Conservation (phyloP, 768 basidiomycete genomes). For the Russula sp. region DNA sequence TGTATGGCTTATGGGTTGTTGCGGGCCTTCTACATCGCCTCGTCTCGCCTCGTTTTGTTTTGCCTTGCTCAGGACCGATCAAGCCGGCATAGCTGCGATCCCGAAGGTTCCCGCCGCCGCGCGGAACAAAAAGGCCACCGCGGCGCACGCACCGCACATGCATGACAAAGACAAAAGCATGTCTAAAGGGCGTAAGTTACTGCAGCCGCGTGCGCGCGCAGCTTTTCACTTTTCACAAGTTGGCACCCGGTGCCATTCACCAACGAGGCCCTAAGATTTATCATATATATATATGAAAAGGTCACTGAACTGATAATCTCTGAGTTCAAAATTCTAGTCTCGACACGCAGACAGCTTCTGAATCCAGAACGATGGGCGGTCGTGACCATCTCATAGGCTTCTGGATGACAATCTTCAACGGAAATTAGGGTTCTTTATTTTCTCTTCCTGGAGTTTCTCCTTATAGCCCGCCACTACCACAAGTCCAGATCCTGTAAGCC, state of each 20-base stretch:
- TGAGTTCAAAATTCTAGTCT: slow-evolving; percentile 5
- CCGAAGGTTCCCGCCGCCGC: neutral
- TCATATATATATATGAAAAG: slow-evolving; percentile 1
- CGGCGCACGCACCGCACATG: neutral
- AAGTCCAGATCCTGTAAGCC: slow-evolving; percentile 2
- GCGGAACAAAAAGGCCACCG: slow-evolving; percentile 1
- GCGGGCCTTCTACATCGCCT: too few species aligned
- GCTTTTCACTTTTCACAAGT: neutral
- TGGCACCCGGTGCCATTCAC: slow-evolving; percentile 7
- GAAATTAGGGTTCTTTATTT: slow-evolving; percentile 1
- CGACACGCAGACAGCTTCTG: slow-evolving; percentile 2
- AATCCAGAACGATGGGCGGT: slow-evolving; percentile 1
- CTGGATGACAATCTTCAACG: neutral
- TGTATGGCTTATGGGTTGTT: too few species aligned
- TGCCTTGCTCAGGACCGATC: slow-evolving; percentile 10
- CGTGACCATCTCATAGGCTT: neutral
- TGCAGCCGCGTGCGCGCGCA: neutral
- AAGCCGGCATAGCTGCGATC: slow-evolving; percentile 12
- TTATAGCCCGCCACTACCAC: neutral
- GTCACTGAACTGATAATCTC: slow-evolving; percentile 1
- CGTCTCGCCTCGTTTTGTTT: neutral
- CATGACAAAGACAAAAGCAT: neutral
- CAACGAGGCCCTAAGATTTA: slow-evolving; percentile 6
- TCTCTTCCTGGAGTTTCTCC: neutral
- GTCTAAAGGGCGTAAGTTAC: neutral